These are phyloP conservation scores for Leucosporidium yakuticum DNA, from an alignment of 768 basidiomycete species.

Conservation along the genomic window DNA sequence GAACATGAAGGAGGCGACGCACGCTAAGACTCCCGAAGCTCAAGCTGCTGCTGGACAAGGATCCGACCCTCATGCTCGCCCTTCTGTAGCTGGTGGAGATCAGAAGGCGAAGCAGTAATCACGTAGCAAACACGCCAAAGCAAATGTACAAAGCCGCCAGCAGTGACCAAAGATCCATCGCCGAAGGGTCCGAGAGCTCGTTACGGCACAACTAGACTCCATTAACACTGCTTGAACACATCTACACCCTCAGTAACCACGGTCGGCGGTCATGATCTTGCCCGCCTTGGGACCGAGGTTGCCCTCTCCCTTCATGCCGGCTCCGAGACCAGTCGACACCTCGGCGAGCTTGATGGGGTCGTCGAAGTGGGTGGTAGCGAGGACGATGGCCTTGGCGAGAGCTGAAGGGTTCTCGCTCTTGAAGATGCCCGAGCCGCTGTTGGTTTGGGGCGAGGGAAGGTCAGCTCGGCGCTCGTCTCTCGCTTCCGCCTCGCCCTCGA, in stretches of 20 bases:
- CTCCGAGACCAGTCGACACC: slow-evolving; percentile 48
- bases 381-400: slow-evolving; percentile 89
- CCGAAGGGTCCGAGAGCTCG: too few relatives aligned
- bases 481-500: neutral
- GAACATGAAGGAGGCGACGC: too few relatives aligned
- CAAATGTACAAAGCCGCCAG: too few relatives aligned
- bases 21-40: too few relatives aligned
- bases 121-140: too few relatives aligned
- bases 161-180: too few relatives aligned
- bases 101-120: too few relatives aligned
- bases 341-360: slow-evolving; percentile 88
- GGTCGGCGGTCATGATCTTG: slow-evolving; percentile 32
- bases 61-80: too few relatives aligned
- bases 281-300: slow-evolving; percentile 17
- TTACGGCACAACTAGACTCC: too few relatives aligned
- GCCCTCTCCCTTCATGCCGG: slow-evolving; percentile 37
- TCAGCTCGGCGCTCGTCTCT: neutral
- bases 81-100: too few relatives aligned
- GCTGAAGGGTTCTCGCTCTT: slow-evolving; percentile 91
- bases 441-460: neutral
- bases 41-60: too few relatives aligned
- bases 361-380: slow-evolving; percentile 95
- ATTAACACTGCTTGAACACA: too few relatives aligned
- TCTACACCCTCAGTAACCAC: slow-evolving; percentile 17
- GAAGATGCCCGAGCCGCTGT: slow-evolving; percentile 84